Percentiles rank a stretch among this genome's conserved stretches.
phyloP scores from a whole-genome alignment of 257 asterid species.

The Perilla frutescens region DNA sequence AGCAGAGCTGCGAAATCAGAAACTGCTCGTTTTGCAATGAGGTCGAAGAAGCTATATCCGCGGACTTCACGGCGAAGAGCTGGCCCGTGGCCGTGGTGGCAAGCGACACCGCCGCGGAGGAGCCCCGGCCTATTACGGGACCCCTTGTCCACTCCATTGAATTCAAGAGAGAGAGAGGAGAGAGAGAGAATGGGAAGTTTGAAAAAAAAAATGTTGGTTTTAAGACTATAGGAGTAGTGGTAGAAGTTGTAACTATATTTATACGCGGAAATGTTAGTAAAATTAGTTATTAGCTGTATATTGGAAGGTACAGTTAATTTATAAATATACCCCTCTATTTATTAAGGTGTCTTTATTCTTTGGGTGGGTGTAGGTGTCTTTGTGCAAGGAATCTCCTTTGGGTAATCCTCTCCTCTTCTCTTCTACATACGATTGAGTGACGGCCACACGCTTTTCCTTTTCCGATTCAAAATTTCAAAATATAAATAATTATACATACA shows the following conservation, averaged over 20 bases:
- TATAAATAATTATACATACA: too few species aligned
- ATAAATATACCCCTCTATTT: slow-evolving; percentile 8
- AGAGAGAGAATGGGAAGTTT: neutral
- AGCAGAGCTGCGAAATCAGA: slow-evolving; percentile 60
- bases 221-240: neutral
- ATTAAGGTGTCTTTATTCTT: slow-evolving; percentile 37
- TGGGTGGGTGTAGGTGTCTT: slow-evolving; percentile 50
- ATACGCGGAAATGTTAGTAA: slow-evolving; percentile 11
- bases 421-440: slow-evolving; percentile 8
- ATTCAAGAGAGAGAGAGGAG: slow-evolving; percentile 30
- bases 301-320: neutral
- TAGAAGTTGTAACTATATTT: slow-evolving; percentile 7
- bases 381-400: slow-evolving; percentile 37
- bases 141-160: slow-evolving; percentile 80
- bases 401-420: neutral
- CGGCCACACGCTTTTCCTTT: slow-evolving; percentile 46
- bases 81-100: slow-evolving; percentile 62
- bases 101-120: slow-evolving; percentile 70
- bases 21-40: slow-evolving; percentile 53
- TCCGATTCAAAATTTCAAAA: neutral
- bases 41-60: slow-evolving; percentile 42
- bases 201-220: slow-evolving; percentile 11
- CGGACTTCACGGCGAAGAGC: slow-evolving; percentile 69
- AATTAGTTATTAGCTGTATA: slow-evolving; percentile 23
- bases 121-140: slow-evolving; percentile 70